phyloP scores from a whole-genome alignment of 139 green algal species.

The Haematococcus sp. region DNA sequence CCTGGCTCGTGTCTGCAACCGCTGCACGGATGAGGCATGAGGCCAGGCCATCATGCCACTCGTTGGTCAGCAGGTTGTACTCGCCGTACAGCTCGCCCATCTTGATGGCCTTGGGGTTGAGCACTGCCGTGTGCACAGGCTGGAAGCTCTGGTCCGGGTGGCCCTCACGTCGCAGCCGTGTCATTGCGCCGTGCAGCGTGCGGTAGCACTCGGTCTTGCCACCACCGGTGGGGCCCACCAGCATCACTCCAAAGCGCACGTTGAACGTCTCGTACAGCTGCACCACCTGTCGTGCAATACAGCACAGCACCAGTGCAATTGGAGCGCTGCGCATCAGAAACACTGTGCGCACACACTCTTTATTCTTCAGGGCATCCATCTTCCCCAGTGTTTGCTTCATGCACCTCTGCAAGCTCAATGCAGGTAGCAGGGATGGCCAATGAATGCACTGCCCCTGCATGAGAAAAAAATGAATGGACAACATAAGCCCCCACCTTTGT shows the following conservation, averaged over 20 bases:
- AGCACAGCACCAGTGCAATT: neutral
- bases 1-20: constrained; percentile 39
- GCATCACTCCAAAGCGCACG: constrained; percentile 82
- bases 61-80: constrained; percentile 74
- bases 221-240: constrained; percentile 71
- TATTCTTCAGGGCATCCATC: too few species aligned
- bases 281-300: constrained; percentile 26
- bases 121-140: constrained; percentile 43
- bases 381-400: too few species aligned
- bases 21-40: constrained; percentile 64
- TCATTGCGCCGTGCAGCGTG: constrained; percentile 51
- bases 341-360: too few species aligned
- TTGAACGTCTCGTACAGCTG: constrained; percentile 83
- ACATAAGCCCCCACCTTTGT: too few species aligned
- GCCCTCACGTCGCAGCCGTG: constrained; percentile 29
- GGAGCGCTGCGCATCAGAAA: neutral
- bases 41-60: constrained; percentile 79
- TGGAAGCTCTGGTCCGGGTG: constrained; percentile 13
- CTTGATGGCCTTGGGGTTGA: constrained; percentile 85
- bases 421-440: constrained; percentile 5
- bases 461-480: too few species aligned
- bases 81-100: constrained; percentile 81
- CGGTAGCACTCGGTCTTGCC: constrained; percentile 70
- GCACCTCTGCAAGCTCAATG: too few species aligned
- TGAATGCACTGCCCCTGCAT: too few species aligned